phyloP scores from a whole-genome alignment of 2,329 filamentous ascomycete species.

The Karstenula rhodostoma region DNA sequence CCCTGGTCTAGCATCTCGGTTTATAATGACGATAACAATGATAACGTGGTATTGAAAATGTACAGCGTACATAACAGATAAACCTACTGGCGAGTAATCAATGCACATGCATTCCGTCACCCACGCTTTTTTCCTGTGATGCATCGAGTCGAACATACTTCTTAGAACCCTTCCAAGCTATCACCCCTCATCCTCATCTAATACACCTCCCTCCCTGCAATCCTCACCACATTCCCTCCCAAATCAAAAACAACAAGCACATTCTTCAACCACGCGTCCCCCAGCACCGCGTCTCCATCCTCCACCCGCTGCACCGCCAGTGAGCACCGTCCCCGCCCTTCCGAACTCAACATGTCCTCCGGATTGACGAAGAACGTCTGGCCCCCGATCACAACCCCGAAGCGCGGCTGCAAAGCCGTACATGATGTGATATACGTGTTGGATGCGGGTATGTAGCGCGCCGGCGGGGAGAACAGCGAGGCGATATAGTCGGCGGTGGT shows the following conservation, averaged over 20 bases:
- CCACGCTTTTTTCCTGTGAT: too few relatives aligned
- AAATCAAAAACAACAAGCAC: conserved; percentile 59
- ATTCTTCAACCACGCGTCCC: conserved; percentile 57
- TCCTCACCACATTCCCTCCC: conserved; percentile 51
- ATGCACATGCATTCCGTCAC: too few relatives aligned
- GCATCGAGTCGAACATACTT: too few relatives aligned
- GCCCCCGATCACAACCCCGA: conserved; percentile 29
- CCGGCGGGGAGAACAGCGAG: conserved; percentile 29
- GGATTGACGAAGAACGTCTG: conserved; percentile 25
- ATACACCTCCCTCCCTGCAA: conserved; percentile 37
- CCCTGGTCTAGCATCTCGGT: too few relatives aligned
- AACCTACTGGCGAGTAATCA: too few relatives aligned
- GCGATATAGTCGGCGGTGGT: conserved; percentile 28
- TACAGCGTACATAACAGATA: too few relatives aligned
- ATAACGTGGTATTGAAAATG: too few relatives aligned
- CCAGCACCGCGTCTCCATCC: conserved; percentile 40
- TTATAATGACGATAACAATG: too few relatives aligned
- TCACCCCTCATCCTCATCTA: neutral
- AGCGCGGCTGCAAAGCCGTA: conserved; percentile 24
- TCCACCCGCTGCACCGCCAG: conserved; percentile 28
- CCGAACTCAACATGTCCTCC: conserved; percentile 29
- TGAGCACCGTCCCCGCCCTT: conserved; percentile 13
- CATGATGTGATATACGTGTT: conserved; percentile 28
- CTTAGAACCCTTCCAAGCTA: too few relatives aligned
- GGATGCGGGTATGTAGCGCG: conserved; percentile 15